Evolutionary conservation across 2,329 filamentous ascomycete genomes (phyloP), one percentile per base, ranked within the genome.

Genomic region (Colletotrichum tropicicola): DNA sequence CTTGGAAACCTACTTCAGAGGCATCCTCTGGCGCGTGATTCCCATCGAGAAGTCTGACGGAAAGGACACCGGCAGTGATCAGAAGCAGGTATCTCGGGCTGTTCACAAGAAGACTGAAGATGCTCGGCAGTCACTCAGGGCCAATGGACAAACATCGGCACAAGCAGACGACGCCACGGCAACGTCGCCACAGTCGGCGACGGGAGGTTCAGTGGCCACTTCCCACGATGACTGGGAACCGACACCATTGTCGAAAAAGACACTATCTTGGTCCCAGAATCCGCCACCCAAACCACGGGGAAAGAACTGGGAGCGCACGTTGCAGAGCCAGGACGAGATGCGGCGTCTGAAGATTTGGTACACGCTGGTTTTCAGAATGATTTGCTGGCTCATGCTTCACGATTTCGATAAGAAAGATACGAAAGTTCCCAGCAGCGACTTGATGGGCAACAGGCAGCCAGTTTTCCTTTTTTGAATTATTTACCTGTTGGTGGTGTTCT

Each of bases 361-460:
- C 7, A 69, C 68, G 0, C 69, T 79, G 12, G 69, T 79, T 0
- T 77, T 78, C 37, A 66, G 77, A 9, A 79, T 79, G 77, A 44
- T 78, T 12, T 77, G 74, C 44, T 79, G 78, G 78, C 48, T 79
- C 9, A 68, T 74, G 35, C 59, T 79, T n/a, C 77, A 79, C 53
- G 75, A 78, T 37, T 79, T 78, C 27, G 72, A 78, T 57, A 77
- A 77, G 62, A 71, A 70, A 39, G 77, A 79, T 58, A 60, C 72
- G 0, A 72, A 76, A 32, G 66, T 77, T 0, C 66, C 70, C 13
- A 76, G 76, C 13, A 71, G 73, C 12, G 75, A 78, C 52, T 66
- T 77, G 6, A 74, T 73, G 19, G 77, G 71, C 0, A 78, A 73
- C 21, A 69, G 76, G 10, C 75, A 78, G 44, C 75, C 78, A 0